Conservation (phyloP, 805 yeast genomes). For the Zygosaccharomyces siamensis region DNA sequence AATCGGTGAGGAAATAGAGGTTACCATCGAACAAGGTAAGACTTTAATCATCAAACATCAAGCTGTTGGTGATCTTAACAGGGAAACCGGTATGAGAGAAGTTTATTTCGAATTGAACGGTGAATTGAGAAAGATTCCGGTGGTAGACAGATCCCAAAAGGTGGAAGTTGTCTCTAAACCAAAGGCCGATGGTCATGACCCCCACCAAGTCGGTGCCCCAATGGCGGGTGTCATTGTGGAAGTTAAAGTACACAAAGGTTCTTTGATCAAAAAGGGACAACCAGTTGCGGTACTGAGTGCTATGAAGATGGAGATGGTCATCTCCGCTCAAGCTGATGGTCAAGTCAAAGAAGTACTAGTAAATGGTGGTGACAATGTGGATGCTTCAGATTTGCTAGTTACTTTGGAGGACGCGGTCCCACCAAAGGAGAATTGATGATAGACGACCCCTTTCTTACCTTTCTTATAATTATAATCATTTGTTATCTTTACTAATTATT, state of each 20-base stretch:
- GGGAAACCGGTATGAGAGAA: conserved; percentile 85
- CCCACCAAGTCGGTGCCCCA: conserved; percentile 95
- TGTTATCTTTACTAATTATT: conserved; percentile 2
- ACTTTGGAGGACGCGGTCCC: conserved; percentile 39
- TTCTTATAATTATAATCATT: not conserved
- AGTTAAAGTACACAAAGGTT: conserved; percentile 82
- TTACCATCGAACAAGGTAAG: conserved; percentile 93
- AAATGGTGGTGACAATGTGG: conserved; percentile 92
- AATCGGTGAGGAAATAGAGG: conserved; percentile 81
- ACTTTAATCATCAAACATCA: conserved; percentile 82
- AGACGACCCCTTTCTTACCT: conserved; percentile 2
- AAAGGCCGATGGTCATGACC: conserved; percentile 83
- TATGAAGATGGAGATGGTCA: conserved; percentile 99
- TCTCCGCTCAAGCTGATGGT: conserved; percentile 87
- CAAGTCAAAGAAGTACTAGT: conserved; percentile 69
- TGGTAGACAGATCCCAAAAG: conserved; percentile 81
- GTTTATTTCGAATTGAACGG: conserved; percentile 98
- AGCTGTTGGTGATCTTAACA: conserved; percentile 86
- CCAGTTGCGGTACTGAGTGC: conserved; percentile 91
- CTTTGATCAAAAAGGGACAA: conserved; percentile 92
- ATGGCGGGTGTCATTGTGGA: conserved; percentile 99
- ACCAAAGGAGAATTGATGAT: conserved; percentile 16
- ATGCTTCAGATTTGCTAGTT: conserved; percentile 84
- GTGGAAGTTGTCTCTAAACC: conserved; percentile 82
- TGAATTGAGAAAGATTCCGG: conserved; percentile 92